A percentile compares a stretch with the other conserved stretches of the same genome.
Conservation (phyloP, 805 yeast species). For the Huiozyma naganishii region DNA sequence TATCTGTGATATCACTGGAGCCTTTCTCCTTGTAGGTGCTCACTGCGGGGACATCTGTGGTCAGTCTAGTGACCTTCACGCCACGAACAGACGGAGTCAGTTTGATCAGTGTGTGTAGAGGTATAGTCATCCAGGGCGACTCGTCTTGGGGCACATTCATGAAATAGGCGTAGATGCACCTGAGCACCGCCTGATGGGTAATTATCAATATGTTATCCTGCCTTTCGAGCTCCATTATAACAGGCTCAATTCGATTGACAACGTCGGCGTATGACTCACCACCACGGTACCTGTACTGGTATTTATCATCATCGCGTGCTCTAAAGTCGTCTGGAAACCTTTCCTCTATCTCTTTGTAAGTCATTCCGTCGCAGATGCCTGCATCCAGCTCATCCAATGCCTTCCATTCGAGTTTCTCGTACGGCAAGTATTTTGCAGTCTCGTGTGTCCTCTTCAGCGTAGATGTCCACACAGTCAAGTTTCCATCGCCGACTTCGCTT, state of each 20-base stretch:
- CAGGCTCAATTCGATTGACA: constrained; percentile 86
- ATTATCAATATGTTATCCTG: constrained; percentile 91
- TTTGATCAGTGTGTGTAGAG: constrained; percentile 85
- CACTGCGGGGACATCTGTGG: constrained; percentile 95
- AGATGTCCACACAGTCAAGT: constrained; percentile 88
- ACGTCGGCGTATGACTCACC: constrained; percentile 96
- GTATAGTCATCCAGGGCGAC: constrained; percentile 97
- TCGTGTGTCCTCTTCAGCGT: constrained; percentile 85
- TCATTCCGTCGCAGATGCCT: constrained; percentile 93
- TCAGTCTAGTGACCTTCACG: constrained; percentile 77
- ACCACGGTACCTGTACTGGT: constrained; percentile 89
- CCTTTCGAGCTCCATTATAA: constrained; percentile 94
- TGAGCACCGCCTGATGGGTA: constrained; percentile 92
- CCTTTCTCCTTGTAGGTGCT: constrained; percentile 93
- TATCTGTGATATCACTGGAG: constrained; percentile 30
- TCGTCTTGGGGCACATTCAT: constrained; percentile 98
- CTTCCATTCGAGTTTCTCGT: constrained; percentile 83
- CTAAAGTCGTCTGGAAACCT: constrained; percentile 86
- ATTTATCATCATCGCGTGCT: constrained; percentile 91
- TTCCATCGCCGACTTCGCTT: constrained; percentile 41
- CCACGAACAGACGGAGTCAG: constrained; percentile 87
- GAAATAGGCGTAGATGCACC: constrained; percentile 93
- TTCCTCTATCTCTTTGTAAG: constrained; percentile 82
- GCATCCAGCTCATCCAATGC: constrained; percentile 94
- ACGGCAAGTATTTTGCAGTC: constrained; percentile 73